A percentile compares a stretch with the other conserved stretches of the same genome.
Conservation (phyloP, 768 basidiomycete genomes). For the Holtermanniella nyarrowii region DNA sequence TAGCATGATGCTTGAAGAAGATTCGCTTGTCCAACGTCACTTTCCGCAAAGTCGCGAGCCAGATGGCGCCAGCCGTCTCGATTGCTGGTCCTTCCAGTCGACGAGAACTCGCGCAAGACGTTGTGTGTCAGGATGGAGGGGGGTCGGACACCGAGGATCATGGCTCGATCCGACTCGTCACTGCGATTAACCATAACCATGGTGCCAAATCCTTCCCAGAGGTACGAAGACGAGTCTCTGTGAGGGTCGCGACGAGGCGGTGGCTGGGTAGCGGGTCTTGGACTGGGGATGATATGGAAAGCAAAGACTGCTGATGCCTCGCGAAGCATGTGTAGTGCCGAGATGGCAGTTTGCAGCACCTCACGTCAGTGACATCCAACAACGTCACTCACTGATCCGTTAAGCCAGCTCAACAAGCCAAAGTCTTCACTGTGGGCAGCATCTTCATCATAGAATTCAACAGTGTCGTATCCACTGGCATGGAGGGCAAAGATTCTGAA, state of each 20-base stretch:
- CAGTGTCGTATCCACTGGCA: constrained; percentile 34
- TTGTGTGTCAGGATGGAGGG: constrained; percentile 25
- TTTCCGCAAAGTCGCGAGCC: constrained; percentile 22
- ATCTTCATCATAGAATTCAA: constrained; percentile 33
- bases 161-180: constrained; percentile 25
- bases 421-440: constrained; percentile 25
- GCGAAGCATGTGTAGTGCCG: constrained; percentile 35
- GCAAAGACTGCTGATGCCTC: constrained; percentile 28
- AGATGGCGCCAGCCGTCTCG: constrained; percentile 25
- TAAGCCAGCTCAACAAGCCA: constrained; percentile 36
- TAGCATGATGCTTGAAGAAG: constrained; percentile 35
- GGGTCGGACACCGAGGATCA: constrained; percentile 32
- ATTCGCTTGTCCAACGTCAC: constrained; percentile 37
- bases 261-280: background rate
- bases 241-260: background rate
- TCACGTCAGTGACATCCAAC: constrained; percentile 1
- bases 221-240: background rate
- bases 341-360: constrained; percentile 34
- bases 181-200: constrained; percentile 32
- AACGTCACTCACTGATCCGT: constrained; percentile 25
- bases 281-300: constrained; percentile 25
- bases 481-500: constrained; percentile 36
- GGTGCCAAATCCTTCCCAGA: constrained; percentile 38
- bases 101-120: constrained; percentile 31
- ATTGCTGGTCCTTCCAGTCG: constrained; percentile 3